These are phyloP conservation scores for Phragmites australis DNA, from an alignment of 176 grass and related monocot genomes.

Conservation along the genomic window DNA sequence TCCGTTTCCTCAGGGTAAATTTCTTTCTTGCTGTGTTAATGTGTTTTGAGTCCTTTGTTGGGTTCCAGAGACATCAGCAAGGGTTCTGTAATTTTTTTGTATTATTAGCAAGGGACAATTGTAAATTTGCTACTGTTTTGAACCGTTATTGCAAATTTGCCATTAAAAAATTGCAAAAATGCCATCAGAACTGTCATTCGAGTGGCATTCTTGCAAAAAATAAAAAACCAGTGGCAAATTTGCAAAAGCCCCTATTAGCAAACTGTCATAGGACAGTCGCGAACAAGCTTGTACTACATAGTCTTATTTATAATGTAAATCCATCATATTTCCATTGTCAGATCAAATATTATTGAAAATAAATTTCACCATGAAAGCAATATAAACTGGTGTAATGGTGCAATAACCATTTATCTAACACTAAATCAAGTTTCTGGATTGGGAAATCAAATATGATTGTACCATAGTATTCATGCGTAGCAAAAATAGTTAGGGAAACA, in stretches of 20 bases:
- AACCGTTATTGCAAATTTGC: too few species aligned
- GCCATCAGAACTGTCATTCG: too few species aligned
- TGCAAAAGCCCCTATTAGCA: too few species aligned
- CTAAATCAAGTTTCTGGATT: not conserved
- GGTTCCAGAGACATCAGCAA: not conserved
- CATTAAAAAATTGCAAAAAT: too few species aligned
- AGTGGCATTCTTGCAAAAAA: too few species aligned
- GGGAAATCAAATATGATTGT: not conserved
- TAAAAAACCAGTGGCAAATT: too few species aligned
- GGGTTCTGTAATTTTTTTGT: not conserved
- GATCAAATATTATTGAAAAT: too few species aligned
- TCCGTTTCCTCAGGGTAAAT: conserved; percentile 51
- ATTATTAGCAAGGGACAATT: conserved; percentile 22
- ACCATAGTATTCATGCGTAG: not conserved
- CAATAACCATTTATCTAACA: not conserved
- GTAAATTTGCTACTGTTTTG: too few species aligned
- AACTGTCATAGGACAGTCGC: not conserved
- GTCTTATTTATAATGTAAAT: not conserved
- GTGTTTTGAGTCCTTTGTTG: conserved; percentile 15
- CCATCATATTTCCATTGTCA: too few species aligned
- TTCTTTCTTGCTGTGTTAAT: not conserved
- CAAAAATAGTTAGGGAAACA: too few species aligned
- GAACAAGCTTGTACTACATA: not conserved
- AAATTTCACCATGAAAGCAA: not conserved
- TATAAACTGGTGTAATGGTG: not conserved